phyloP scores from a whole-genome alignment of 345 rosid species.

The Euphorbia peplus region DNA sequence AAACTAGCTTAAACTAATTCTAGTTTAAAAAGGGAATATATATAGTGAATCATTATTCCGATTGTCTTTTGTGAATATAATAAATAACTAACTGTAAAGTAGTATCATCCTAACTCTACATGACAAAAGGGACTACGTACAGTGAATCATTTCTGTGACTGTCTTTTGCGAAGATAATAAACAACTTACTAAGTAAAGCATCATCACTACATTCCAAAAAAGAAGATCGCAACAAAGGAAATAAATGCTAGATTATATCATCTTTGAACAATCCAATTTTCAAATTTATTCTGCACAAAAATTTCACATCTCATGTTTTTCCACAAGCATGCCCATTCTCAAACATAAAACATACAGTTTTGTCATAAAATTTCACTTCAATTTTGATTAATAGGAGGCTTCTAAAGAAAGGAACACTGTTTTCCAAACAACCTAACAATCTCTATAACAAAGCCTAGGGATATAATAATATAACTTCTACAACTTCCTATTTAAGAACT shows the following conservation, averaged over 20 bases:
- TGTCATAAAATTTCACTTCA: neutral
- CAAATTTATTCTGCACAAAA: neutral
- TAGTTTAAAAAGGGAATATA: no score
- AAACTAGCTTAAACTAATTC: no score
- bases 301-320: no score
- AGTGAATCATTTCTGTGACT: neutral
- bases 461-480: slow-evolving; percentile 18
- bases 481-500: slow-evolving; percentile 8
- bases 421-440: slow-evolving; percentile 18
- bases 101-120: no score
- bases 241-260: neutral
- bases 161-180: neutral
- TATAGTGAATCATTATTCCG: no score
- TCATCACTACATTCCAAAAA: neutral
- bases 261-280: neutral
- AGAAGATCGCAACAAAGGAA: neutral
- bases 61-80: no score
- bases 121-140: neutral
- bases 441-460: slow-evolving; percentile 9
- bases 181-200: neutral
- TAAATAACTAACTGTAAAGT: no score
- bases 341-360: neutral
- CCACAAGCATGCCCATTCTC: no score
- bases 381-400: neutral
- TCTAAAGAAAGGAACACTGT: neutral